Evolutionary conservation across 2,329 filamentous ascomycete genomes (phyloP), one percentile per base, ranked within the genome.

Genomic region (Botrytis fragariae): DNA sequence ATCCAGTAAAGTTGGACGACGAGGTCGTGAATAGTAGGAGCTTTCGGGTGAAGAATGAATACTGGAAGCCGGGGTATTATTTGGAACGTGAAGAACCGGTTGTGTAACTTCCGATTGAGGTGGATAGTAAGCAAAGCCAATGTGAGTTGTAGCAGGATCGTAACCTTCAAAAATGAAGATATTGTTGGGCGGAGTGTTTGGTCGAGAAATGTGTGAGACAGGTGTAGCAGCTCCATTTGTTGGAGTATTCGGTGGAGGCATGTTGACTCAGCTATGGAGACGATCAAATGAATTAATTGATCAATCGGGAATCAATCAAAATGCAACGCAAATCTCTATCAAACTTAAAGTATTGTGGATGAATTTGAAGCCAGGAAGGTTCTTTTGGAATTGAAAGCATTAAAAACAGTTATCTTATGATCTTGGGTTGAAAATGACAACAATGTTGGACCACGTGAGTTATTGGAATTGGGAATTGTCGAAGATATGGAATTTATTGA

Each of bases 161-260:
- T 68, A 68, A 32, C 65, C 65, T 57, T 68, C 65, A 10, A 68
- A 68, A 10, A 68, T 68, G 48, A 68, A 68, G 48, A 68, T 68
- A 62, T 44, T 44, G 32, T 71, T 39, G 25, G 42, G 48, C 35
- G 54, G 69, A 32, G 68, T 42, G 37, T 57, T 68, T 32, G 65
- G 65, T 32, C 68, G 65, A 57, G 60, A 67, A 35, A 39, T 73
- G 16, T 68, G 48, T 42, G 65, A 68, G 22, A 68, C 48, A 42
- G 65, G 65, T 57, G 65, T 68, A 57, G 16, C 48, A 25, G 65
- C 48, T 62, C 29, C 39, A 57, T 69, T 71, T 45, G 72, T 73
- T 22, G 74, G 74, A 45, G 74, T 73, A 48, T 73, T 73, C 29
- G 73, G 73, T 71, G 74, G 74, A 71, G 74, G 74, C 74, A 74